These are phyloP conservation scores for Sporisorium scitamineum DNA, from an alignment of 1,284 basidiomycete genomes.

Conservation along the genomic window DNA sequence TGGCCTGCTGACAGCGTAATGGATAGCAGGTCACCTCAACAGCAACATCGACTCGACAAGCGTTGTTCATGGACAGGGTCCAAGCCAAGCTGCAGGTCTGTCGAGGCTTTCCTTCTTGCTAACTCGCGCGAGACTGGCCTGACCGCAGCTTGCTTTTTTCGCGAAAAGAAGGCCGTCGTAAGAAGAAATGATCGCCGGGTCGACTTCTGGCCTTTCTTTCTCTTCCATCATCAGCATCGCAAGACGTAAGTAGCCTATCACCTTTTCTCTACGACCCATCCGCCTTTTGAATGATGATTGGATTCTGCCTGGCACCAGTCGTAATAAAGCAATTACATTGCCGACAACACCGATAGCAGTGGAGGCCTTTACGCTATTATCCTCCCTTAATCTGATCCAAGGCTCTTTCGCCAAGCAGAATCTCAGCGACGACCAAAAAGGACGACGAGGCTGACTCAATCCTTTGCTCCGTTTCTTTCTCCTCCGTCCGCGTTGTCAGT, in stretches of 20 bases:
- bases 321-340: slow-evolving; percentile 54
- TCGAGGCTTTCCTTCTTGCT: slow-evolving; percentile 2
- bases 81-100: slow-evolving; percentile 3
- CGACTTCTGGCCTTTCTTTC: not conserved
- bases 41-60: not conserved
- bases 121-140: slow-evolving; percentile 27
- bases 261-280: not conserved
- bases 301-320: slow-evolving; percentile 60
- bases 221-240: slow-evolving; percentile 18
- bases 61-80: slow-evolving; percentile 6
- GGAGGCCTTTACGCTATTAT: slow-evolving; percentile 57
- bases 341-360: slow-evolving; percentile 54
- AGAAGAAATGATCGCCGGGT: slow-evolving; percentile 2
- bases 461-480: not conserved
- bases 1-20: not conserved
- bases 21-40: not conserved
- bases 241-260: slow-evolving; percentile 23
- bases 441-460: slow-evolving; percentile 10
- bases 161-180: not conserved
- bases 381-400: slow-evolving; percentile 52
- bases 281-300: slow-evolving; percentile 52
- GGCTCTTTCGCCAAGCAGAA: slow-evolving; percentile 2
- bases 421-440: not conserved
- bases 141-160: slow-evolving; percentile 14
- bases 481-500: slow-evolving; percentile 9